Base-by-base conservation (phyloP, 768 basidiomycete species). In the Pleurotus ostreatus region DNA sequence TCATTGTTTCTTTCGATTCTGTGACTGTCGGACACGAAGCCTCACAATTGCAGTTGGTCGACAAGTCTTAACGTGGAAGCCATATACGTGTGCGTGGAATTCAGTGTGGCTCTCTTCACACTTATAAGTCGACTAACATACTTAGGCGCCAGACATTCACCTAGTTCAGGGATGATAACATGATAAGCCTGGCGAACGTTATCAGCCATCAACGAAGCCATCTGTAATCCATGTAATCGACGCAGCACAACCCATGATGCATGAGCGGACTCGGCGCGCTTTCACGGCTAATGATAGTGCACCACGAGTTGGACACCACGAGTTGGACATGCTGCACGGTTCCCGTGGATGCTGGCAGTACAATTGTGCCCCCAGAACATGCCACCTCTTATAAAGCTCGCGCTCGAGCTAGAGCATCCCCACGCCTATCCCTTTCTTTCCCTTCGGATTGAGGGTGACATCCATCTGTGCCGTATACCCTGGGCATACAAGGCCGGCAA, bases 231-330 rank as follows among this genome's bases (percentile, higher is more conserved):
- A 34, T 34, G 0, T 34, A 47, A 47, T 47, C 46, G 46, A 47
- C 46, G 22, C 46, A 47, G 46, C 30, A 34, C 30, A 34, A 11
- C 30, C 20, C 22, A 47, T 25, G 23, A 25, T 25, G 23, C 23
- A 25, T 13, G 46, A 13, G 26, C 8, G 9, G n/a, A 20, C 16
- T 47, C 46, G 46, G 26, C 13, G 26, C 13, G 22, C 11, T 47
- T 47, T 25, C 46, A 34, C 43, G 48, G 26, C 48, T 37, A 49
- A 49, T 49, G 34, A 23, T 49, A 49, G 15, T 49, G 13, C 30
- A 49, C n/a, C 48, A 49, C 48, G 48, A 49, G 48, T 30, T 23
- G 26, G 48, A 49, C 48, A 49, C 7, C 30, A 30, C 30, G 30
- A 30, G 30, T 34, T 34, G 30, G 30, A 34, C 30, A 34, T 49